These are phyloP conservation scores for Meira miltonrushii DNA, from an alignment of 1,284 basidiomycete genomes.

Conservation along the genomic window DNA sequence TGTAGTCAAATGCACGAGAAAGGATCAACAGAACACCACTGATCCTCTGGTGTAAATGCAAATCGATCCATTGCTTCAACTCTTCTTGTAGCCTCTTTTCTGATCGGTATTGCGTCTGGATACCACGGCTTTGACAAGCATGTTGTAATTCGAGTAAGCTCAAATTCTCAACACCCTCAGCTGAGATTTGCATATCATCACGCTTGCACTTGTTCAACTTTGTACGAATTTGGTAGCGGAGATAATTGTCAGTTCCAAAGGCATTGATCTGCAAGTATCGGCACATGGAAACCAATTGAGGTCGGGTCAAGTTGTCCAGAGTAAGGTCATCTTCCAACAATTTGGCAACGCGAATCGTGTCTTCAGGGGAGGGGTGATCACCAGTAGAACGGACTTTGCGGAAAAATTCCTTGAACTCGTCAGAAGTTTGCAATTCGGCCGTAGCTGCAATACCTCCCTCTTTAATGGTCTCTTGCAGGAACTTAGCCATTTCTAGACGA, in stretches of 20 bases:
- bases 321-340: slow-evolving; percentile 97
- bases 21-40: slow-evolving; percentile 90
- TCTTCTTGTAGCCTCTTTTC: slow-evolving; percentile 69
- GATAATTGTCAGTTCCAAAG: slow-evolving; percentile 97
- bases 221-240: slow-evolving; percentile 84
- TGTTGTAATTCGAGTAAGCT: slow-evolving; percentile 79
- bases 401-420: slow-evolving; percentile 99
- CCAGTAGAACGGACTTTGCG: slow-evolving; percentile 94
- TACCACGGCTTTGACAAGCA: slow-evolving; percentile 90
- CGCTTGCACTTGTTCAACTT: slow-evolving; percentile 77
- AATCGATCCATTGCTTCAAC: slow-evolving; percentile 83
- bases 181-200: slow-evolving; percentile 82
- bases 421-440: slow-evolving; percentile 79
- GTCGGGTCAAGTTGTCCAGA: slow-evolving; percentile 92
- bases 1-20: slow-evolving; percentile 86
- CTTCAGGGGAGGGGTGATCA: slow-evolving; percentile 78
- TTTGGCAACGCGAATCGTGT: slow-evolving; percentile 90
- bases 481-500: slow-evolving; percentile 97
- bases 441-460: slow-evolving; percentile 82
- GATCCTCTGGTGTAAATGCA: slow-evolving; percentile 78
- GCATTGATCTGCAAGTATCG: slow-evolving; percentile 90
- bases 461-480: slow-evolving; percentile 91
- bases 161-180: slow-evolving; percentile 85
- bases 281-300: slow-evolving; percentile 94
- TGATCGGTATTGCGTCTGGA: slow-evolving; percentile 71